These are phyloP conservation scores for Penicillium expansum DNA, from an alignment of 2,329 filamentous ascomycete genomes.

Conservation along the genomic window DNA sequence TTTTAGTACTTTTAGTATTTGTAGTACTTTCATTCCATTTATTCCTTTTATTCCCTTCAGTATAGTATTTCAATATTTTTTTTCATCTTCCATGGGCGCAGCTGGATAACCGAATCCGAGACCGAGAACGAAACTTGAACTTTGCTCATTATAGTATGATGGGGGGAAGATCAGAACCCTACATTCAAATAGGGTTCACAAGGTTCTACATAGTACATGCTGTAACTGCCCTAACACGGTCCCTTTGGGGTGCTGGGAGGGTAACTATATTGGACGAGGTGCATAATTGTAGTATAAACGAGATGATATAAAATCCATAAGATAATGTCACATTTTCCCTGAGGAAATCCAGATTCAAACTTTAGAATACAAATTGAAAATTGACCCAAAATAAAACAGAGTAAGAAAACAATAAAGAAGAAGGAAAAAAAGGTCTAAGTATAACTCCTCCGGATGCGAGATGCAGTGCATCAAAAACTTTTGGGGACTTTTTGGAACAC, in stretches of 20 bases:
- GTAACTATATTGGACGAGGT: neutral
- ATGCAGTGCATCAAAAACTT: constrained; percentile 15
- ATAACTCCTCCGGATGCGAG: constrained; percentile 18
- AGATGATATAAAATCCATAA: neutral
- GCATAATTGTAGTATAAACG: neutral
- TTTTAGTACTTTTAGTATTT: neutral
- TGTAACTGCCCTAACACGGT: neutral
- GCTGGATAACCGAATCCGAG: neutral
- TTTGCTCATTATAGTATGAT: neutral
- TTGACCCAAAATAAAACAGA: neutral
- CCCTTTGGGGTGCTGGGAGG: neutral
- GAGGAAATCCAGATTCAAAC: neutral
- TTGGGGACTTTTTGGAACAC: constrained; percentile 16
- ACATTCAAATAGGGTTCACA: neutral
- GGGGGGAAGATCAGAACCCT: neutral
- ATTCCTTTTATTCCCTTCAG: neutral
- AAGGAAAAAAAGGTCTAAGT: constrained; percentile 9
- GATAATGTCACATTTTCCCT: neutral
- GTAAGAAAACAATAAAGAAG: neutral
- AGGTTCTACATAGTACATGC: neutral
- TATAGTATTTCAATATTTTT: neutral
- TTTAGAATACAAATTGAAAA: constrained; percentile 1
- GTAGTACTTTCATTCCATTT: neutral
- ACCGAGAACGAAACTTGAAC: constrained; percentile 1
- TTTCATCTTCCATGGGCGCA: neutral